phyloP scores from a whole-genome alignment of 139 green algal species.

The Asterochloris erici region DNA sequence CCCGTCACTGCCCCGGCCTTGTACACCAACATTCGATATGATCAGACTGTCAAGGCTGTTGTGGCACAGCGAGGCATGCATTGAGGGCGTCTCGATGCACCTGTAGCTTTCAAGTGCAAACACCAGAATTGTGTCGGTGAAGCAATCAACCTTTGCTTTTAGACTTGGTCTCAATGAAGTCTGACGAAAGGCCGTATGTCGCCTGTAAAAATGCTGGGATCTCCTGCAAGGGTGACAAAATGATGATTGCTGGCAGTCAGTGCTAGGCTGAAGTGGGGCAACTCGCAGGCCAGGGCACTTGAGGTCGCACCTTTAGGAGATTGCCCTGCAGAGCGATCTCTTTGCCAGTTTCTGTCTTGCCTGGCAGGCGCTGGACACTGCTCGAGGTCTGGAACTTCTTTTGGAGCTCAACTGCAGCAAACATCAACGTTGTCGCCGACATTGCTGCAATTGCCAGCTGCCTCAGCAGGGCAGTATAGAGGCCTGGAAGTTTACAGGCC shows the following conservation, averaged over 20 bases:
- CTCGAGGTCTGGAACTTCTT: slow-evolving; percentile 21
- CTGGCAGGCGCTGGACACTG: slow-evolving; percentile 22
- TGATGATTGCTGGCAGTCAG: neutral
- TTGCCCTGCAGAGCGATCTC: slow-evolving; percentile 29
- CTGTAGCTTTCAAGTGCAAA: too few relatives aligned
- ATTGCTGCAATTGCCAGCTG: neutral
- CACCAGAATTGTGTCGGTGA: too few relatives aligned
- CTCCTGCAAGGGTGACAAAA: slow-evolving; percentile 6
- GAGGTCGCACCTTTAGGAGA: neutral
- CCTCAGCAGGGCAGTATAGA: neutral
- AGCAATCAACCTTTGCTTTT: slow-evolving; percentile 7
- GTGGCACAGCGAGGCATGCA: too few relatives aligned
- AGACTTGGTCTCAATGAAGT: slow-evolving; percentile 19
- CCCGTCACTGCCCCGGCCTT: slow-evolving; percentile 15
- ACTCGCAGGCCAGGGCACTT: neutral
- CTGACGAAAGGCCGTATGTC: slow-evolving; percentile 11
- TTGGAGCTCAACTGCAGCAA: slow-evolving; percentile 1
- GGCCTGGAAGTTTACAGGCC: neutral
- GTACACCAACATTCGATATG: neutral
- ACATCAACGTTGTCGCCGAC: neutral
- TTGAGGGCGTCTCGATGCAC: too few relatives aligned
- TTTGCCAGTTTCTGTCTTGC: slow-evolving; percentile 31
- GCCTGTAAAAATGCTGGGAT: slow-evolving; percentile 9
- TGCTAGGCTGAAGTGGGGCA: neutral
- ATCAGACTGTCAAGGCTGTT: too few relatives aligned